Base-by-base conservation (phyloP, 306 rosid genomes). In the Trichosanthes cucumerina region DNA sequence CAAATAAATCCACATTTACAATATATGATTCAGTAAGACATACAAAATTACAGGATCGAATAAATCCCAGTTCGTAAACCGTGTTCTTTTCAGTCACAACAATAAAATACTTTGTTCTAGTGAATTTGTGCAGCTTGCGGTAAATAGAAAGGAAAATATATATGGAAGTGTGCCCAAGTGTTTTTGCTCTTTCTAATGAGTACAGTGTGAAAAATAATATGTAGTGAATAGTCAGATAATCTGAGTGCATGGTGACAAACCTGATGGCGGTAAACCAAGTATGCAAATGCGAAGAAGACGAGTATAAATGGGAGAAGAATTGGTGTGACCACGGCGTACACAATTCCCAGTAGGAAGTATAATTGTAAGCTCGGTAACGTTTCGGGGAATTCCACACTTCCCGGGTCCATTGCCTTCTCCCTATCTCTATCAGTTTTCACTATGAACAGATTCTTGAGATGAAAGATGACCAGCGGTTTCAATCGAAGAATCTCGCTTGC, bases 211-310 rank as follows among this genome's bases (percentile, higher is more conserved):
- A 63, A 69, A 21, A 23, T 10, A 44, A 70, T 41, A 26, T 15
- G 36, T 28, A 44, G 12, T 49, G 59, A 47, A 3, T 50, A 50
- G 28, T 50, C 39, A 7, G 38, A 47, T 47, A 47, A 72, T 26
- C 24, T 1, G 41, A 72, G 15, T 46, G 23, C 4, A 39, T 44
- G 68, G 44, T 16, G 62, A 83, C 91, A 63, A 83, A 95, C 99
- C 99, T 95, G 99, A 80, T 95, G 99, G 19, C 99, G 99, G 84
- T 95, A 95, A 79, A 95, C 97, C 85, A 95, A 80, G 91, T 92
- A 92, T 10, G 99, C 99, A 0, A 95, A 77, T 77, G 93, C 99
- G 66, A 95, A 95, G 97, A 95, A 95, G 90, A 95, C 82, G 19
- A 92, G 80, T 70, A 95, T 89, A 83, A 95, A 95, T n/a, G 99